Evolutionary conservation across 768 basidiomycete genomes (phyloP), one percentile per base, ranked within the genome.

Genomic region (Boletus edulis): DNA sequence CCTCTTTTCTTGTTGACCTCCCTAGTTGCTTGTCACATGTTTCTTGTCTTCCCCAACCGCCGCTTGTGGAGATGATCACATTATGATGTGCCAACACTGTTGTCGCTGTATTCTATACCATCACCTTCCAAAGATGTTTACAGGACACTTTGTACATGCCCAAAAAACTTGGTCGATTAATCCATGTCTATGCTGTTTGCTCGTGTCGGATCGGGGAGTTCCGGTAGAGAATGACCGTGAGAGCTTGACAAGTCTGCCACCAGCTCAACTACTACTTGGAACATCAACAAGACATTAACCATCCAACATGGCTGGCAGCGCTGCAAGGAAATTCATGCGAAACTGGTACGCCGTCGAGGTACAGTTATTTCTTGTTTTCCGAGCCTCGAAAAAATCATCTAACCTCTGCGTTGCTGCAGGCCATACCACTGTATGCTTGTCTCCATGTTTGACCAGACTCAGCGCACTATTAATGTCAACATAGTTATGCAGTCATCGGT

Each of bases 401-500:
- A 17, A 55, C 22, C 13, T 37, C 37, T 49, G 35, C 17, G 15
- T 43, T 24, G 35, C 35, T n/a, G 24, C 46, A 82, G 79, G 80
- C 79, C 41, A 75, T 77, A 59, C 81, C 79, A 44, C 75, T 81
- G 78, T 79, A 64, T 67, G 77, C 60, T 29, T 14, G 5, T 52
- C 52, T 50, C 58, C 44, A 39, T 42, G 49, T 55, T 47, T 27
- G 52, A 42, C 37, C 29, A 4, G 38, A 44, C 52, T 46, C 43
- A 41, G 15, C 34, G 24, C 38, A 56, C 58, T 70, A n/a, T n/a
- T n/a, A 20, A 67, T n/a, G 43, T 39, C 55, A 9, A 35, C 31
- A 2, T 46, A 83, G 79, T 50, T 80, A 78, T 54, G 73, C 68
- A 56, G 72, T 85, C 63, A 74, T 83, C 37, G 82, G 81, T 43